Evolutionary conservation across 768 basidiomycete genomes (phyloP).

Genomic region (Polyporus arcularius): DNA sequence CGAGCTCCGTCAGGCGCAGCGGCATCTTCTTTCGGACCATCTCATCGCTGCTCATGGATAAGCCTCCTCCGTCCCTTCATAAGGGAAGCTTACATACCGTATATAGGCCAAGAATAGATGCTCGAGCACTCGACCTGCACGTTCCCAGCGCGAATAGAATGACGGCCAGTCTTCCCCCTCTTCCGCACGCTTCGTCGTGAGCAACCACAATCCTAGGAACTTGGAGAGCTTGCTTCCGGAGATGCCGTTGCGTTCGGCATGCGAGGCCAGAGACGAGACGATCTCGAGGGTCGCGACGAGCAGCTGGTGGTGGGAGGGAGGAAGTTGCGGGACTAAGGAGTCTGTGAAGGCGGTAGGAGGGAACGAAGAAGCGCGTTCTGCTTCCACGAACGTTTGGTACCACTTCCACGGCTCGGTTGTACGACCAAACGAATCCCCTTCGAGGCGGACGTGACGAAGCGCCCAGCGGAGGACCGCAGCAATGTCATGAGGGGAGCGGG

Average conservation of each 20-base stretch:
- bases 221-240: conserved; percentile 80
- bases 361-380: conserved; percentile 61
- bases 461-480: conserved; percentile 84
- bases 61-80: background rate
- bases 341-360: conserved; percentile 65
- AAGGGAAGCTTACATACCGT: conserved; percentile 46
- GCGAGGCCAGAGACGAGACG: conserved; percentile 70
- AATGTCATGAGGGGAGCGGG: conserved; percentile 72
- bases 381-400: conserved; percentile 65
- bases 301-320: conserved; percentile 57
- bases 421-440: conserved; percentile 58
- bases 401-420: conserved; percentile 53
- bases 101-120: conserved; percentile 75
- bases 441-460: conserved; percentile 69
- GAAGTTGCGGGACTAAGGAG: conserved; percentile 59
- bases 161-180: conserved; percentile 57
- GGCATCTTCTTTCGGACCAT: conserved; percentile 58
- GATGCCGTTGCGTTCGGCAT: conserved; percentile 69
- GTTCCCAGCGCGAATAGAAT: conserved; percentile 79
- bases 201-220: conserved; percentile 72
- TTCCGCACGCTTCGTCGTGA: conserved; percentile 49
- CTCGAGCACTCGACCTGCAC: conserved; percentile 69
- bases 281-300: conserved; percentile 59
- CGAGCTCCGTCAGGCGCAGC: conserved; percentile 67
- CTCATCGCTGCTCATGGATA: conserved; percentile 52